Conservation (phyloP, 352 stramenopile genomes). For the Globisporangium heterothallicum region DNA sequence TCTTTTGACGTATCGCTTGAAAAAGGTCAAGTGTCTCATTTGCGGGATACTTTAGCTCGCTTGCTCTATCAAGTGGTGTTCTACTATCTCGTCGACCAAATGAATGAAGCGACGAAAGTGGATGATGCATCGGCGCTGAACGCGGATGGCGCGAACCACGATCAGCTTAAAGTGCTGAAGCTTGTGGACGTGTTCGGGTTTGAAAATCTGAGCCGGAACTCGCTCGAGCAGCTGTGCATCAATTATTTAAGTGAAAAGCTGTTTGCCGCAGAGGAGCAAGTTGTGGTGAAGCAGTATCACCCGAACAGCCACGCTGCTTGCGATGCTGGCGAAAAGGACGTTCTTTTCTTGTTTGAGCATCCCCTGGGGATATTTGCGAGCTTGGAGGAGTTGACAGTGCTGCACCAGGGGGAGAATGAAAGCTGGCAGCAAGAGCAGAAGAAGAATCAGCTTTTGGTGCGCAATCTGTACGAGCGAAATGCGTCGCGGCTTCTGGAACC, state of each 20-base stretch:
- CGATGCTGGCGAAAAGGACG: constrained; percentile 16
- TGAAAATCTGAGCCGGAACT: constrained; percentile 62
- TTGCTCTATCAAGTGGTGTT: constrained; percentile 59
- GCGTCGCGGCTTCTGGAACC: constrained; percentile 15
- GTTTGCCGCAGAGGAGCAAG: constrained; percentile 30
- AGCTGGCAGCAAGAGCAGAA: constrained; percentile 42
- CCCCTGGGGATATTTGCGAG: constrained; percentile 52
- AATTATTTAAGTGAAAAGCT: constrained; percentile 84
- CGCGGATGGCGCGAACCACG: constrained; percentile 1
- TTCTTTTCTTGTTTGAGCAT: constrained; percentile 46
- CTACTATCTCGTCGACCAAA: constrained; percentile 29
- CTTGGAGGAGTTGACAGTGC: constrained; percentile 60
- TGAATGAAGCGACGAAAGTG: constrained; percentile 42
- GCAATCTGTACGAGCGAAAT: constrained; percentile 61
- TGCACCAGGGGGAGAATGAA: constrained; percentile 53
- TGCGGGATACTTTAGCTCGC: constrained; percentile 48
- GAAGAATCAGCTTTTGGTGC: constrained; percentile 62
- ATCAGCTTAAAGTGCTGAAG: constrained; percentile 22
- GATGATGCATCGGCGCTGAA: constrained; percentile 3
- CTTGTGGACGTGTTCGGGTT: constrained; percentile 77
- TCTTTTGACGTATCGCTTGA: constrained; percentile 48
- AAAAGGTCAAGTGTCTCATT: constrained; percentile 36
- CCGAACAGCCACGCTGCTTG: neutral
- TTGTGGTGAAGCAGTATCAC: constrained; percentile 8
- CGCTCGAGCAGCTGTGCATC: constrained; percentile 74